These are phyloP conservation scores for Hanseniaspora nectarophila DNA, from an alignment of 805 yeast genomes.

Conservation along the genomic window DNA sequence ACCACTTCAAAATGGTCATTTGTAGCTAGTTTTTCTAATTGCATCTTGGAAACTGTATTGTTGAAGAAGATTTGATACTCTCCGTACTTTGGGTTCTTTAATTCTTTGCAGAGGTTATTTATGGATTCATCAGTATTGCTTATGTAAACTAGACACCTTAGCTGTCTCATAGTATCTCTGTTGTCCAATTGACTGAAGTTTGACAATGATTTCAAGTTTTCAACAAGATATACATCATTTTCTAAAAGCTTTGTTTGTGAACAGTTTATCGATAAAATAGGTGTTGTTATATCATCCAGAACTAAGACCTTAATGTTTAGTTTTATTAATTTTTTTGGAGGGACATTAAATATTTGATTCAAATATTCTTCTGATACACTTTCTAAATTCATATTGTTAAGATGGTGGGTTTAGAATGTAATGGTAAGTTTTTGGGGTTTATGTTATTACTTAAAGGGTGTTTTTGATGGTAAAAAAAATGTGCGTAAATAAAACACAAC, in stretches of 20 bases:
- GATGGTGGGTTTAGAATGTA: too few relatives aligned
- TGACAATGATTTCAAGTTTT: slow-evolving; percentile 44
- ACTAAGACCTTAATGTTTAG: slow-evolving; percentile 55
- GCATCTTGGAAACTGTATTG: slow-evolving; percentile 61
- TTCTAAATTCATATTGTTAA: slow-evolving; percentile 41
- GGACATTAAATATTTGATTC: slow-evolving; percentile 29
- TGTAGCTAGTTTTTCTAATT: slow-evolving; percentile 79
- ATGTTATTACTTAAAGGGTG: too few relatives aligned
- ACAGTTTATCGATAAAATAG: slow-evolving; percentile 75
- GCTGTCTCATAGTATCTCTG: slow-evolving; percentile 63
- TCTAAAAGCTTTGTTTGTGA: slow-evolving; percentile 76
- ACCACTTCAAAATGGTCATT: slow-evolving; percentile 79
- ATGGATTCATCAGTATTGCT: slow-evolving; percentile 62
- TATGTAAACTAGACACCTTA: slow-evolving; percentile 68
- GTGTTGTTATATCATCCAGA: slow-evolving; percentile 67
- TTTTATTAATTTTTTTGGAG: slow-evolving; percentile 17
- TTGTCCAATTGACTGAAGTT: slow-evolving; percentile 16
- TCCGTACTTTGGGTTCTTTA: slow-evolving; percentile 66
- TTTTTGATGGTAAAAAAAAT: not conserved
- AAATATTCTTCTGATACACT: slow-evolving; percentile 37
- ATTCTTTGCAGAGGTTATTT: slow-evolving; percentile 48
- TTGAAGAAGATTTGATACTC: slow-evolving; percentile 68
- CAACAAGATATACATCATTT: slow-evolving; percentile 75
- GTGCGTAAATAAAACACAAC: too few relatives aligned
- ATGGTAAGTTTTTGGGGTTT: too few relatives aligned